These are phyloP conservation scores for Diaporthe humulicola DNA, from an alignment of 2,329 filamentous ascomycete species.

Conservation along the genomic window DNA sequence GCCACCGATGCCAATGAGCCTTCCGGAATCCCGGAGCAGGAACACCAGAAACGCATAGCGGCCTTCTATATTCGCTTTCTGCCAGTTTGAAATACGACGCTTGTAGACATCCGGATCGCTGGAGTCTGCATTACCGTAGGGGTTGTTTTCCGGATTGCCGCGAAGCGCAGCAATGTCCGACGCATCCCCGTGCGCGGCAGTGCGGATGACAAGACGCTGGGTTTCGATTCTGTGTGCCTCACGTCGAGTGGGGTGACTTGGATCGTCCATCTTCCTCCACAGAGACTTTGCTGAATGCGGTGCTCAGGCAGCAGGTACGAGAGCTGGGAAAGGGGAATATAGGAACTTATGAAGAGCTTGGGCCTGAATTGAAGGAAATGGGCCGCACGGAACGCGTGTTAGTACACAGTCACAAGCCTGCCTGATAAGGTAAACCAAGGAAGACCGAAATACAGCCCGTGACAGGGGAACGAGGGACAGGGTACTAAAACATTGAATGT, in stretches of 20 bases:
- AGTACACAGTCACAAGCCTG: too few relatives aligned
- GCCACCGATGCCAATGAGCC: background rate
- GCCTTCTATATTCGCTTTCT: background rate
- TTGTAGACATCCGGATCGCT: background rate
- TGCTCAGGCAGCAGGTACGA: background rate
- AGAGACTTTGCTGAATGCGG: background rate
- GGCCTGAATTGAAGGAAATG: background rate
- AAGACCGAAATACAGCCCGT: too few relatives aligned
- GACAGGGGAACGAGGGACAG: too few relatives aligned
- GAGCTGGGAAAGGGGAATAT: background rate
- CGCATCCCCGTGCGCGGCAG: background rate
- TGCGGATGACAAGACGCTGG: slow-evolving; percentile 5
- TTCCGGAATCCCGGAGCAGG: background rate
- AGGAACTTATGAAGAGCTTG: background rate
- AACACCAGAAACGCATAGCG: slow-evolving; percentile 8
- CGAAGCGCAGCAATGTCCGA: background rate
- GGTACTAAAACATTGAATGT: too few relatives aligned
- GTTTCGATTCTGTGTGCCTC: background rate
- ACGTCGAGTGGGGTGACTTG: background rate
- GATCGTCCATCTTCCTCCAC: background rate
- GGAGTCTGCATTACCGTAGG: background rate
- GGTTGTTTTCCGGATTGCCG: background rate
- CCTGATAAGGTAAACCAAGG: too few relatives aligned
- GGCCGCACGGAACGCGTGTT: too few relatives aligned
- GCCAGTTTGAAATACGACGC: background rate